Conservation (phyloP, 176 grass and related monocot genomes). For the Sorghum bicolor region Sorghum_bicolor_NCBIv3 NC_012870.2:79187001-79187500, state of each 20-base stretch:
- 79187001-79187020: constrained; percentile 93
- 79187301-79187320: neutral
- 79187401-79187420: neutral
- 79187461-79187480: constrained; percentile 3
- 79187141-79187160: neutral
- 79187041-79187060: constrained; percentile 97
- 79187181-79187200: constrained; percentile 77
- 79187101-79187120: neutral
- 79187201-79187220: constrained; percentile 98
- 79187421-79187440: constrained; percentile 3
- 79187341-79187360: neutral
- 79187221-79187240: constrained; percentile 92
- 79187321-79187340: neutral
- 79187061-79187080: constrained; percentile 69
- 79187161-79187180: constrained; percentile 16
- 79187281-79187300: constrained; percentile 80
- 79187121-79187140: constrained; percentile 8
- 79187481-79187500: constrained; percentile 46
- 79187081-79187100: constrained; percentile 27
- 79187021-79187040: constrained; percentile 93
- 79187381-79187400: neutral
- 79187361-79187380: neutral
- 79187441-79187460: neutral
- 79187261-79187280: constrained; percentile 98
- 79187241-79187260: constrained; percentile 99